Conservation (phyloP, 1,284 basidiomycete species). For the Rhodotorula mucilaginosa region DNA sequence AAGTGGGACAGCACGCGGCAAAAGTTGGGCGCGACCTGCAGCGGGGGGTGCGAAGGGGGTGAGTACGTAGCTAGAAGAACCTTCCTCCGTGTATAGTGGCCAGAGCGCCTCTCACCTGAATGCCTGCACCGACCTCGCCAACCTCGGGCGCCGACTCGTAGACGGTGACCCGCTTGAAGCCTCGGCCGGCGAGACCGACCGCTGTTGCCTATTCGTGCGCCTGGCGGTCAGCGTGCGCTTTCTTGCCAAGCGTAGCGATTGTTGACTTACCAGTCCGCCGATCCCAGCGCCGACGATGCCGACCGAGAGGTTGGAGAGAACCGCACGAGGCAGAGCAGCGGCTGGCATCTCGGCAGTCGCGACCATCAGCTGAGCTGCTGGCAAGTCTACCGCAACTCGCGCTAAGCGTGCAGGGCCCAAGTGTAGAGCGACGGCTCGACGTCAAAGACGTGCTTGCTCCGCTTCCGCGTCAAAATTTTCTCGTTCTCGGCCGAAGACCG, state of each 20-base stretch:
- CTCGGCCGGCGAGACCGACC: conserved; percentile 8
- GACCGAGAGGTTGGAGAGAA: conserved; percentile 28
- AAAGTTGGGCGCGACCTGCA: conserved; percentile 37
- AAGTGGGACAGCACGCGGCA: conserved; percentile 32
- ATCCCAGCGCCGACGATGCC: conserved; percentile 52
- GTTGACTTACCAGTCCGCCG: conserved; percentile 48
- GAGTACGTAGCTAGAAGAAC: not conserved
- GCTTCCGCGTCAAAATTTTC: too few relatives aligned
- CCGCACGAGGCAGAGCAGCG: conserved; percentile 10
- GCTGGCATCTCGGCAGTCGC: conserved; percentile 17
- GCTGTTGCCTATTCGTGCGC: conserved; percentile 5
- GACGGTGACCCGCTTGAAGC: conserved; percentile 19
- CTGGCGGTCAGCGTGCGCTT: not conserved
- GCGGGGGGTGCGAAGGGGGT: not conserved
- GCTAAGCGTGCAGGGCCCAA: not conserved
- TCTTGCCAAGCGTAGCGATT: not conserved
- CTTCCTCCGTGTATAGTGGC: too few relatives aligned
- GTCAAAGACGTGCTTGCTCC: not conserved
- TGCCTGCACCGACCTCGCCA: conserved; percentile 42
- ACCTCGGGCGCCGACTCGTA: conserved; percentile 38
- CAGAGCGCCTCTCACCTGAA: conserved; percentile 19
- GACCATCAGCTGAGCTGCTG: not conserved
- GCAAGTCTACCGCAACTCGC: not conserved
- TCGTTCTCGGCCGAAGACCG: not conserved
- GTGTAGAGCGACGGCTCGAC: not conserved